Evolutionary conservation across 2,329 filamentous ascomycete species (phyloP).

Genomic region (Helicocarpus griseus): DNA sequence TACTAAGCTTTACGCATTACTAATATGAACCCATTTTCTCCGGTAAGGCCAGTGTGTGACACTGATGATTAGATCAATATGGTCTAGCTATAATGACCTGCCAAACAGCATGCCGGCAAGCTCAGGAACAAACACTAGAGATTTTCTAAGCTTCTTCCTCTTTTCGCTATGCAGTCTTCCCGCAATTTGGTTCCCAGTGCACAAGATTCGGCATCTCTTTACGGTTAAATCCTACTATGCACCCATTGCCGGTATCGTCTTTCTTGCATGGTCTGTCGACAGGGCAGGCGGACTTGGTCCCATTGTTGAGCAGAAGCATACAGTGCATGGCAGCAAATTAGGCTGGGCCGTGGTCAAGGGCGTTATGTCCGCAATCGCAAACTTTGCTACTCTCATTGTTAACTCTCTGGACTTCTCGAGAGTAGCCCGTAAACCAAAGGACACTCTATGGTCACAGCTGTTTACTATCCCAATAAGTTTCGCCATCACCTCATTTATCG

Average conservation of each 20-base stretch:
- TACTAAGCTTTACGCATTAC: background rate
- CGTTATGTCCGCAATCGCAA: slow-evolving; percentile 81
- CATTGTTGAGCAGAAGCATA: slow-evolving; percentile 61
- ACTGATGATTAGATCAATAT: slow-evolving; percentile 80
- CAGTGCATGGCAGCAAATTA: slow-evolving; percentile 55
- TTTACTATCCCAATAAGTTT: slow-evolving; percentile 63
- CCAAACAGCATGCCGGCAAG: slow-evolving; percentile 55
- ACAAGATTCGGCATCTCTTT: slow-evolving; percentile 81
- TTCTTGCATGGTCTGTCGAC: slow-evolving; percentile 79
- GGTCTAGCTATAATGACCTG: slow-evolving; percentile 52
- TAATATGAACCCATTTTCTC: background rate
- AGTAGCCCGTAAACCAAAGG: slow-evolving; percentile 65
- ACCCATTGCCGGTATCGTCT: slow-evolving; percentile 70
- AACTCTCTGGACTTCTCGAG: slow-evolving; percentile 77
- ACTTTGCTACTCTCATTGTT: slow-evolving; percentile 77
- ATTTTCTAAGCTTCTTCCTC: slow-evolving; percentile 74
- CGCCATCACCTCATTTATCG: slow-evolving; percentile 73
- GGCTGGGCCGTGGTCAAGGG: slow-evolving; percentile 77
- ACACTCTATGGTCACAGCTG: slow-evolving; percentile 73
- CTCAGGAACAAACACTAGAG: slow-evolving; percentile 63
- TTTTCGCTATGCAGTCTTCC: slow-evolving; percentile 77
- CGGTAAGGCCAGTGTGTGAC: slow-evolving; percentile 62
- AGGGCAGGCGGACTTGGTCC: slow-evolving; percentile 75
- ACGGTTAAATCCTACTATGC: slow-evolving; percentile 83
- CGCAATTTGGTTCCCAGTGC: slow-evolving; percentile 80